These are phyloP conservation scores for Erysimum cheiranthoides DNA, from an alignment of 345 rosid species.

Conservation along the genomic window DNA sequence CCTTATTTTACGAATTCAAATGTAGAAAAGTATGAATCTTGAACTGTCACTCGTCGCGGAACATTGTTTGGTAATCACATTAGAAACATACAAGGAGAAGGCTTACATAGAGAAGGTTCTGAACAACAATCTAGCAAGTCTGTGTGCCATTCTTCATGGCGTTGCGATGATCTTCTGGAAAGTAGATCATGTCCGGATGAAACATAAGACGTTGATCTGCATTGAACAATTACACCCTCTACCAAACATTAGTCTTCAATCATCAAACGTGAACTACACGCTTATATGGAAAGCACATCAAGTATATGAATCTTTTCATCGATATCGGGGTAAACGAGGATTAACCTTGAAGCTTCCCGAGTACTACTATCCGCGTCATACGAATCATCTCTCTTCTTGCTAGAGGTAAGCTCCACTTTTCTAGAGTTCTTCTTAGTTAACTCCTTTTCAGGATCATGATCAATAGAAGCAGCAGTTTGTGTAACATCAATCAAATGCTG, in stretches of 20 bases:
- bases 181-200: conserved; percentile 65
- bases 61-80: neutral
- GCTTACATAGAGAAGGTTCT: conserved; percentile 83
- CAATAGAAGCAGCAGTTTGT: conserved; percentile 54
- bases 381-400: conserved; percentile 50
- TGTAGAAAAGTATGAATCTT: neutral
- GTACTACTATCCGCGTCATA: conserved; percentile 46
- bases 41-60: neutral
- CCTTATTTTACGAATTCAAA: conserved; percentile 48
- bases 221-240: conserved; percentile 14
- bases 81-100: neutral
- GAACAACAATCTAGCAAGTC: conserved; percentile 92
- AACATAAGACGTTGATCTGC: conserved; percentile 69
- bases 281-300: neutral
- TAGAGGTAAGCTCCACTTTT: conserved; percentile 43
- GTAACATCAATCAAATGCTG: conserved; percentile 80
- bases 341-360: conserved; percentile 60
- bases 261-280: neutral
- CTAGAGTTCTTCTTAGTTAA: conserved; percentile 50
- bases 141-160: conserved; percentile 76
- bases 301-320: neutral
- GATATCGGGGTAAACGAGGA: neutral
- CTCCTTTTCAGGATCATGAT: conserved; percentile 43
- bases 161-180: conserved; percentile 51
- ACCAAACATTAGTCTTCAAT: neutral